Conservation (phyloP, 306 rosid species). For the Vigna trinervia region DNA sequence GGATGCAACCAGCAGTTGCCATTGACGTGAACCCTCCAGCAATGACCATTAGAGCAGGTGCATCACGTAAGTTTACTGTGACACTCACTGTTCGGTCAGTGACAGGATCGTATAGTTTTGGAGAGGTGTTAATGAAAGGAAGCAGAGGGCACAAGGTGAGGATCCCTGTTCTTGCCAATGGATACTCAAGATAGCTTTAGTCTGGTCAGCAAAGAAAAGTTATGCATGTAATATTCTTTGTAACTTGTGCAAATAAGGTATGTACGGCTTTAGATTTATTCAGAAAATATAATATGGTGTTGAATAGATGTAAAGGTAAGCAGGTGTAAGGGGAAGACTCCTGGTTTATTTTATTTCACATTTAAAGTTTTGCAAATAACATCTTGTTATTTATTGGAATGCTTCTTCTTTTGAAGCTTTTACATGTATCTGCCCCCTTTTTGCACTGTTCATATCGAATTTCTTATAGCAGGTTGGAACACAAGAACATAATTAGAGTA, state of each 20-base stretch:
- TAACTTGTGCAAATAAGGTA: conserved; percentile 80
- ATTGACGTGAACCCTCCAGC: conserved; percentile 86
- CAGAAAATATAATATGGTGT: conserved; percentile 52
- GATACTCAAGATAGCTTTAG: conserved; percentile 69
- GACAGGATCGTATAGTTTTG: conserved; percentile 85
- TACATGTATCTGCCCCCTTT: neutral
- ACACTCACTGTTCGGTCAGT: conserved; percentile 81
- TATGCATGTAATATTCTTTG: conserved; percentile 89
- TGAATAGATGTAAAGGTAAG: conserved; percentile 74
- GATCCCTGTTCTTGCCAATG: conserved; percentile 91
- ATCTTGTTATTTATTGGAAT: conserved; percentile 47
- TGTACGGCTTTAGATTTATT: conserved; percentile 60
- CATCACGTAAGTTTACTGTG: conserved; percentile 72
- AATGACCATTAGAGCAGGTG: conserved; percentile 80
- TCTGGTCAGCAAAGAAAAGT: conserved; percentile 48
- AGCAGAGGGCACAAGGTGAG: conserved; percentile 96
- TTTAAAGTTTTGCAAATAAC: conserved; percentile 64
- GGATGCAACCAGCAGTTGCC: conserved; percentile 91
- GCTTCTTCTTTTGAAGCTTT: neutral
- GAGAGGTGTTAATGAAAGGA: conserved; percentile 90
- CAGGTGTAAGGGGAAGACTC: conserved; percentile 53
- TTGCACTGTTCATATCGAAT: neutral
- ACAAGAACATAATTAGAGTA: conserved; percentile 16
- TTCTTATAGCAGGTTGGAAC: conserved; percentile 17
- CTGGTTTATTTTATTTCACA: conserved; percentile 68